Evolutionary conservation across 1,284 basidiomycete species (phyloP), one percentile per base, ranked within the genome.

Genomic region (Ustilago shanxiensis): DNA sequence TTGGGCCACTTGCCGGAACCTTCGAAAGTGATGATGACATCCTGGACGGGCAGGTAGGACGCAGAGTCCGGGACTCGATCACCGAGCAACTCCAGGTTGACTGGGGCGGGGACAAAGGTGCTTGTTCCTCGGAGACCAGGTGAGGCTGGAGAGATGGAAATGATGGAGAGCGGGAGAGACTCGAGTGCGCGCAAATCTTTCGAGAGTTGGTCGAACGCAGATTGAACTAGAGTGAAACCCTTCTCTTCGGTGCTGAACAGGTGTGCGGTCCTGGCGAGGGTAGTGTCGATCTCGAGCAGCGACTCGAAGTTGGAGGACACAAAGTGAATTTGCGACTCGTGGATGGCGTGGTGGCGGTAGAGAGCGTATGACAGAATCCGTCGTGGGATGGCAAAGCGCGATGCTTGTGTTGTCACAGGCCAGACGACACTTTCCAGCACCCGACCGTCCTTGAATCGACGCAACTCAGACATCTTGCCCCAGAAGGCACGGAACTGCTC

Each of bases 371-470:
- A 87, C 14, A 95, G 89, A 76, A 98, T 90, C 83, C 90, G 89
- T 9, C 89, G 87, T 0, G 95, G 94, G 44, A 99, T 91, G 57
- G 91, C 90, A 2, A 90, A 89, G 9, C 93, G 91, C 35, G 81
- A 67, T 10, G 72, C 72, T 9, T 74, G 69, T 7, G 64, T 69
- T 14, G 72, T 66, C 1, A 78, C 75, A 22, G 88, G 87, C 97
- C 97, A 99, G 0, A 98, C 95, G 14, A 99, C 94, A 83, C 93
- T 95, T 86, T 98, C 94, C 8, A 90, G 86, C 72, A 99, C 98
- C 6, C 92, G 90, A 0, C 96, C 96, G 82, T 99, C 95, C 86
- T 98, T 95, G 89, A 99, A 99, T 20, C 96, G 90, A n/a, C 97
- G 90, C 22, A 98, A 88, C 85, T 99, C 96, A 0, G 95, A 92